phyloP scores from a whole-genome alignment of 495 filamentous ascomycete species.

The Bombardia bombarda region DNA sequence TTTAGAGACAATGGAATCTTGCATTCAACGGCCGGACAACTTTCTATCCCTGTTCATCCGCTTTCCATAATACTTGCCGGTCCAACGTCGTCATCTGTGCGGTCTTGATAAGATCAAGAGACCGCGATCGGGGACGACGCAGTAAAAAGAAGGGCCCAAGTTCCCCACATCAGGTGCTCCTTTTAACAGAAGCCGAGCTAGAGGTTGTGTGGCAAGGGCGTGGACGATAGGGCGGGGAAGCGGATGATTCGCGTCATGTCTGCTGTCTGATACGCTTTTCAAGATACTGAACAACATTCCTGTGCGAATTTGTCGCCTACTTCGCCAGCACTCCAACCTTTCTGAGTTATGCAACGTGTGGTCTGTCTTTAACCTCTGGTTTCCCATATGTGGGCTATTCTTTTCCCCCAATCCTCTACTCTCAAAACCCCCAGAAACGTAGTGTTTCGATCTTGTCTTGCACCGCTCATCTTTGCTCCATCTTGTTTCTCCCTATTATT shows the following conservation, averaged over 20 bases:
- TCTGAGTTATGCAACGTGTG: constrained; percentile 21
- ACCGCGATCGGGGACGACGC: not conserved
- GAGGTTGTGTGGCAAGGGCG: constrained; percentile 1
- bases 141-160: not conserved
- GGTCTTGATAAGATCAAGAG: constrained; percentile 8
- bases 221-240: constrained; percentile 5
- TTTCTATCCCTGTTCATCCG: constrained; percentile 14
- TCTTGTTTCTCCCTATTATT: constrained; percentile 10
- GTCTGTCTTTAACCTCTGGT: constrained; percentile 16
- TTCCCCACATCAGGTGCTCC: not conserved
- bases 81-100: constrained; percentile 8
- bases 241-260: constrained; percentile 4
- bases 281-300: constrained; percentile 24
- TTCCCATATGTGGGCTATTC: constrained; percentile 2
- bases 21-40: constrained; percentile 25
- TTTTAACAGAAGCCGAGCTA: not conserved
- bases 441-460: constrained; percentile 25
- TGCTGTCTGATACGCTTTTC: constrained; percentile 7
- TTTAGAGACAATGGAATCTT: constrained; percentile 26
- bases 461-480: constrained; percentile 4
- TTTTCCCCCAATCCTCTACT: constrained; percentile 3
- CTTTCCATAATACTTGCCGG: constrained; percentile 9
- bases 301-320: constrained; percentile 7
- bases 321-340: constrained; percentile 15
- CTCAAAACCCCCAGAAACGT: constrained; percentile 6